These are phyloP conservation scores for Chaetomium sp. DNA, from an alignment of 2,329 filamentous ascomycete species.

Conservation along the genomic window DNA sequence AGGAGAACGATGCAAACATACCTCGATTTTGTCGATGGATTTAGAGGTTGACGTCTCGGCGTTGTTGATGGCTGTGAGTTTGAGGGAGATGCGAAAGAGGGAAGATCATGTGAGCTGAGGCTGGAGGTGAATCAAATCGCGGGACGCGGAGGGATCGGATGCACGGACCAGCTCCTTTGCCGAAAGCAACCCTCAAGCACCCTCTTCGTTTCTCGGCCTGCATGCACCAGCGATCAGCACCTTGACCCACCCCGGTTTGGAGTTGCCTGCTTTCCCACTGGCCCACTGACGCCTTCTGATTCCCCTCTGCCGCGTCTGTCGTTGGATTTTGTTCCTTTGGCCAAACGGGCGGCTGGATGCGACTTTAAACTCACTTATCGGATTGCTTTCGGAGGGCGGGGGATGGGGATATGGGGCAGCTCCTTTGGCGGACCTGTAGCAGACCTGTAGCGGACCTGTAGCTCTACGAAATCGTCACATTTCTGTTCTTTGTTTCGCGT, in stretches of 20 bases:
- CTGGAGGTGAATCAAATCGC: slow-evolving; percentile 18
- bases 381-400: too few species aligned
- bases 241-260: not conserved
- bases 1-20: slow-evolving; percentile 14
- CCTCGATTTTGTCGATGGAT: slow-evolving; percentile 21
- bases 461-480: too few species aligned
- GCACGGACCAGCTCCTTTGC: slow-evolving; percentile 20
- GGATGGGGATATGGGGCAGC: too few species aligned
- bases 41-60: slow-evolving; percentile 1
- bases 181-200: not conserved
- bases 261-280: not conserved
- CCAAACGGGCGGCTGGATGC: too few species aligned
- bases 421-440: too few species aligned
- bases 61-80: slow-evolving; percentile 8
- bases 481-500: too few species aligned
- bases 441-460: too few species aligned
- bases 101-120: slow-evolving; percentile 27
- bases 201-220: not conserved
- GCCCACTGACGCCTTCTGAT: not conserved
- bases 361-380: too few species aligned
- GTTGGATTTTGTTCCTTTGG: not conserved
- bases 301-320: not conserved
- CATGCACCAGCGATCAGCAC: slow-evolving; percentile 16
- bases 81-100: slow-evolving; percentile 17
- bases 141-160: slow-evolving; percentile 8